Base-by-base conservation (phyloP, 768 basidiomycete species). In the Mycena galericulata region DNA sequence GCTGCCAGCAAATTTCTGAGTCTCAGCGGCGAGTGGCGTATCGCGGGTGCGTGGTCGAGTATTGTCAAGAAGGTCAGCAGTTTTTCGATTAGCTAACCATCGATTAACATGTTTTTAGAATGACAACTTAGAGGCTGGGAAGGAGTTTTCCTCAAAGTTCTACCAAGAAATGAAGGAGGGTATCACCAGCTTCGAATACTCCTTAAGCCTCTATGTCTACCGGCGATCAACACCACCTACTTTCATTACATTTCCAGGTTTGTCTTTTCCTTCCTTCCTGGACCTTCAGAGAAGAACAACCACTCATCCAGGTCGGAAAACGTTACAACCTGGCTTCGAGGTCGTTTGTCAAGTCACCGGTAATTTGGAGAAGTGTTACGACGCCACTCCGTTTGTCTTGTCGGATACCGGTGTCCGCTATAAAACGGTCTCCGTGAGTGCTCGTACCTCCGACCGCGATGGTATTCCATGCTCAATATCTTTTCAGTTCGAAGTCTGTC, bases 21-120 rank as follows among this genome's bases (percentile, higher is more conserved):
- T 46, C 8, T 43, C 3, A 27, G 57, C 20, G 74, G 72, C 1
- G 32, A 49, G 30, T 40, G 26, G 61, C 47, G 60, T 5, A 60
- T 78, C 7, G 10, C 38, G 1, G 29, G 38, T 36, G 70, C 18
- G 4, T 79, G 77, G 77, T 50, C 67, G 1, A 22, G 56, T 8
- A 78, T 79, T 15, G 74, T 78, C 3, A 30, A 62, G 20, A 78
- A 75, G 73, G 78, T 74, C 24, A 4, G 49, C 30, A n/a, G 22
- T 15, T 26, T 27, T 1, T 51, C 1, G 4, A 22, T 36, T 56
- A 12, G 3, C 29, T 15, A 11, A 20, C 9, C 50, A 2, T 27
- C 18, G 3, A 0, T 34, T 36, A 18, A 46, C n/a, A 30, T 17
- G n/a, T 38, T 11, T 14, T n/a, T 14, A 71, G 70, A 68, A 71